These are phyloP conservation scores for Plasmodium inui DNA, from an alignment of 169 alveolate genomes.

Conservation along the genomic window DNA sequence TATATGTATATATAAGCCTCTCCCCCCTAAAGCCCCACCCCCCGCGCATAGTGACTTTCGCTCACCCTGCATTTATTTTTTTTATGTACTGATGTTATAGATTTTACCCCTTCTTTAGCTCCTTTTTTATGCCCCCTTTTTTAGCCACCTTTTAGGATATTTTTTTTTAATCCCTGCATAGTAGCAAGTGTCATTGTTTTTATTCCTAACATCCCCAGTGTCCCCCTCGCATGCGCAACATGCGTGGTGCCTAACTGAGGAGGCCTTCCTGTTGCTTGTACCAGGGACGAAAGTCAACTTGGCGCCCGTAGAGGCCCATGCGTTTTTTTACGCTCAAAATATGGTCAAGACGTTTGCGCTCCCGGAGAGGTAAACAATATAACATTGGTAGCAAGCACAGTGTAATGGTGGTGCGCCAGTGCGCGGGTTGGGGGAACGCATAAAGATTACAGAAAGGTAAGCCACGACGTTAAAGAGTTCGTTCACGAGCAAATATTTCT, in stretches of 20 bases:
- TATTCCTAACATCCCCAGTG: not conserved
- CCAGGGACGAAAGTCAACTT: not conserved
- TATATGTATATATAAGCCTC: not conserved
- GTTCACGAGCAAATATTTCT: not conserved
- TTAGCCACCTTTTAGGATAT: not conserved
- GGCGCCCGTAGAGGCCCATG: not conserved
- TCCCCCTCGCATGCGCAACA: not conserved
- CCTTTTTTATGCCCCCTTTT: not conserved
- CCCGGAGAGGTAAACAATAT: not conserved
- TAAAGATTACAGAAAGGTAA: not conserved
- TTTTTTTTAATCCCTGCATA: not conserved
- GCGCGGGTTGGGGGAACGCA: not conserved
- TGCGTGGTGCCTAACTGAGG: not conserved
- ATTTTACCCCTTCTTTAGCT: not conserved
- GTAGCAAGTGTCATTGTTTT: not conserved
- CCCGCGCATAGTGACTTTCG: not conserved
- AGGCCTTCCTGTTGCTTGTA: not conserved
- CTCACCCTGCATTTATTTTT: not conserved
- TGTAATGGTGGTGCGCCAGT: not conserved
- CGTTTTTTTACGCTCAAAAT: not conserved
- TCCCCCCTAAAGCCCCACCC: not conserved
- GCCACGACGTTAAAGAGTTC: not conserved
- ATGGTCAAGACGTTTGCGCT: not conserved
- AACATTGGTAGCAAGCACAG: not conserved
- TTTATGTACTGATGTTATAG: not conserved